Evolutionary conservation across 2,329 filamentous ascomycete species (phyloP).

Genomic region (Fusarium zealandicum): DNA sequence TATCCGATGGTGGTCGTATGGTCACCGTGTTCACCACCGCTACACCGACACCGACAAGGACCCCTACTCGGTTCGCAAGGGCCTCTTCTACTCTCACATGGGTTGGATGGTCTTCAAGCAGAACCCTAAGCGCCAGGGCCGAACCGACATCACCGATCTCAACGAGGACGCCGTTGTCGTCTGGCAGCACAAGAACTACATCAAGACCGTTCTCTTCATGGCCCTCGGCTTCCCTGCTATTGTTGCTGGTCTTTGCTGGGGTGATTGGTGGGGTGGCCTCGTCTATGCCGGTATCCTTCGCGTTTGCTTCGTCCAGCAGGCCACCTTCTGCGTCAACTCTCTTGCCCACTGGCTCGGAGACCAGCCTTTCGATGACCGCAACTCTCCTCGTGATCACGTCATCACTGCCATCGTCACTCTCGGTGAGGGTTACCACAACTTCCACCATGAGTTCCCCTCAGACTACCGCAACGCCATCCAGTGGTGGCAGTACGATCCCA

Average conservation of each 20-base stretch:
- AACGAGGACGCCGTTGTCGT: constrained; percentile 86
- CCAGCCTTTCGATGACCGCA: constrained; percentile 91
- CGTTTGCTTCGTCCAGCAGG: constrained; percentile 90
- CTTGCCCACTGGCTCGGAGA: constrained; percentile 91
- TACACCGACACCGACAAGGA: constrained; percentile 95
- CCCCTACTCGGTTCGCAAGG: constrained; percentile 90
- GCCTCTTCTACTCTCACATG: constrained; percentile 77
- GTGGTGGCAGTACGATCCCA: constrained; percentile 92
- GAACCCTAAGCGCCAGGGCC: constrained; percentile 87
- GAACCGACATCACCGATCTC: constrained; percentile 86
- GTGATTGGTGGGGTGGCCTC: constrained; percentile 82
- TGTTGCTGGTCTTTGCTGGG: constrained; percentile 80
- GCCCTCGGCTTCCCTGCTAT: constrained; percentile 77
- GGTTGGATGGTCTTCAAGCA: constrained; percentile 96
- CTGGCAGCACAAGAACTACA: constrained; percentile 87
- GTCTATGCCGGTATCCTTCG: constrained; percentile 86
- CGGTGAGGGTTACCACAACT: constrained; percentile 92
- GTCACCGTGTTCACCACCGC: constrained; percentile 86
- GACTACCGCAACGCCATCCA: constrained; percentile 92
- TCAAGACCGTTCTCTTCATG: constrained; percentile 81
- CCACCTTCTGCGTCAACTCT: constrained; percentile 92
- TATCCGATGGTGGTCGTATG: constrained; percentile 87
- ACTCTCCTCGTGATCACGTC: constrained; percentile 87
- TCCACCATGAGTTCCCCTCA: constrained; percentile 93
- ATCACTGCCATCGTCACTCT: constrained; percentile 86